A percentile compares a stretch with the other conserved stretches of the same genome.
phyloP scores from a whole-genome alignment of 2,329 filamentous ascomycete genomes.

The Chaetomium strumarium region DNA sequence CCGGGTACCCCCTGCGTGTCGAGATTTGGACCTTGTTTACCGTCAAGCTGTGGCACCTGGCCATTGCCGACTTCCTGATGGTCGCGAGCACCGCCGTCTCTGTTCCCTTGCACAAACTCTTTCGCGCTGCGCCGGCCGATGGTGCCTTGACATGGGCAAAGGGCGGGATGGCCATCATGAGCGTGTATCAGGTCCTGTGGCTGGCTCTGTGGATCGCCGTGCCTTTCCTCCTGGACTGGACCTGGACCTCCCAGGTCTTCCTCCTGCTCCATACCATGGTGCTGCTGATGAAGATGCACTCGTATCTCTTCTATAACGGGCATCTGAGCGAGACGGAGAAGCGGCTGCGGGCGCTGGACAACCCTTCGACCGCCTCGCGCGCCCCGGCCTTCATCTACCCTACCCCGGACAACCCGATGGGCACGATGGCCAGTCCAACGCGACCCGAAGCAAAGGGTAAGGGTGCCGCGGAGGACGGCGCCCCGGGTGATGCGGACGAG shows the following conservation, averaged over 20 bases:
- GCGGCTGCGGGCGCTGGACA: constrained; percentile 72
- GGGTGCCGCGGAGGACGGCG: constrained; percentile 19
- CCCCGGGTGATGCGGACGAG: constrained; percentile 40
- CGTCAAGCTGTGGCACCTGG: constrained; percentile 82
- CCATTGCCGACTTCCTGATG: constrained; percentile 79
- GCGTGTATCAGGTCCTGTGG: constrained; percentile 74
- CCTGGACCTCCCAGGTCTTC: constrained; percentile 96
- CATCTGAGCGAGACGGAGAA: constrained; percentile 84
- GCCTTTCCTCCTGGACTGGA: constrained; percentile 83
- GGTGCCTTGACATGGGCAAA: constrained; percentile 63
- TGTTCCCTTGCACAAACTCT: constrained; percentile 66
- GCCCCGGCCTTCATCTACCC: constrained; percentile 73
- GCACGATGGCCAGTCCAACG: constrained; percentile 31
- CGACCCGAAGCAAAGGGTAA: constrained; percentile 26
- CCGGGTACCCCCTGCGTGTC: constrained; percentile 76
- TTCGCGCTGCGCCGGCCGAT: constrained; percentile 47
- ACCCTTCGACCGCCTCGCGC: constrained; percentile 62
- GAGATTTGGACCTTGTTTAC: constrained; percentile 86
- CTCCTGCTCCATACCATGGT: constrained; percentile 85
- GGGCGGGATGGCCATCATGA: constrained; percentile 77
- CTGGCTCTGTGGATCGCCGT: constrained; percentile 74
- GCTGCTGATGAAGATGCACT: constrained; percentile 98
- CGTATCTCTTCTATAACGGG: constrained; percentile 96
- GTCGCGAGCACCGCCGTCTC: constrained; percentile 66
- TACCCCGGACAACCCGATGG: constrained; percentile 49